Evolutionary conservation across 2,329 filamentous ascomycete genomes (phyloP).

Genomic region (Neonectria neomacrospora): DNA sequence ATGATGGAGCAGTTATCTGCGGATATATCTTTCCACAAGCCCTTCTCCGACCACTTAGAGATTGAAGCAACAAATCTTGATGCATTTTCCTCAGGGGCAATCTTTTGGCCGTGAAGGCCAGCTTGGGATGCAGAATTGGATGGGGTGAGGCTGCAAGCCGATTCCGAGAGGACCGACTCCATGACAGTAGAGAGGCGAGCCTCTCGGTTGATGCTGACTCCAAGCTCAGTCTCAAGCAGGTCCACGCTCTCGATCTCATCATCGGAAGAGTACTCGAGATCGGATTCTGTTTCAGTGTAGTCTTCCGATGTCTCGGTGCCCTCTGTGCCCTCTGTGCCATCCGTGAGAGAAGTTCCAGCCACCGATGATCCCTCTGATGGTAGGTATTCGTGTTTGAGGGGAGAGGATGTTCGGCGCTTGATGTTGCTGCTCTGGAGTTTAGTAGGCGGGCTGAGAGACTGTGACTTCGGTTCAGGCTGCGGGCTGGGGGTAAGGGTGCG

Average conservation of each 20-base stretch:
- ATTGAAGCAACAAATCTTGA: slow-evolving; percentile 64
- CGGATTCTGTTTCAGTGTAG: slow-evolving; percentile 63
- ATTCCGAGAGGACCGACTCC: slow-evolving; percentile 59
- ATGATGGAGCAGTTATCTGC: slow-evolving; percentile 64
- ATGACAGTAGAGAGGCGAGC: slow-evolving; percentile 40
- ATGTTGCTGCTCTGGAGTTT: slow-evolving; percentile 59
- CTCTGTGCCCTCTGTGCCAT: slow-evolving; percentile 32
- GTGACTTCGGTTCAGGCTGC: slow-evolving; percentile 43
- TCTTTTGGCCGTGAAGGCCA: slow-evolving; percentile 61
- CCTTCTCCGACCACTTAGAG: slow-evolving; percentile 71
- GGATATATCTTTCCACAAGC: slow-evolving; percentile 69
- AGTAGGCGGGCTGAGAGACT: slow-evolving; percentile 53
- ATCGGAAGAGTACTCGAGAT: slow-evolving; percentile 56
- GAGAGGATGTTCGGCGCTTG: slow-evolving; percentile 85
- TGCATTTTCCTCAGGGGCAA: slow-evolving; percentile 54
- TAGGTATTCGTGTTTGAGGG: slow-evolving; percentile 95
- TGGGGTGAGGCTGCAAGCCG: slow-evolving; percentile 74
- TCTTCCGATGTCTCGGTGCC: slow-evolving; percentile 57
- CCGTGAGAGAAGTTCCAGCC: slow-evolving; percentile 67
- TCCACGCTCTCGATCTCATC: slow-evolving; percentile 70
- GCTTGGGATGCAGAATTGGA: slow-evolving; percentile 86
- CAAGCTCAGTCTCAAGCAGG: slow-evolving; percentile 67
- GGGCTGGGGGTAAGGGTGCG: slow-evolving; percentile 53
- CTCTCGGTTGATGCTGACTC: slow-evolving; percentile 62
- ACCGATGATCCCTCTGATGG: slow-evolving; percentile 77